These are phyloP conservation scores for Pseudopyrenochaeta lycopersici DNA, from an alignment of 2,329 filamentous ascomycete species.

Conservation along the genomic window DNA sequence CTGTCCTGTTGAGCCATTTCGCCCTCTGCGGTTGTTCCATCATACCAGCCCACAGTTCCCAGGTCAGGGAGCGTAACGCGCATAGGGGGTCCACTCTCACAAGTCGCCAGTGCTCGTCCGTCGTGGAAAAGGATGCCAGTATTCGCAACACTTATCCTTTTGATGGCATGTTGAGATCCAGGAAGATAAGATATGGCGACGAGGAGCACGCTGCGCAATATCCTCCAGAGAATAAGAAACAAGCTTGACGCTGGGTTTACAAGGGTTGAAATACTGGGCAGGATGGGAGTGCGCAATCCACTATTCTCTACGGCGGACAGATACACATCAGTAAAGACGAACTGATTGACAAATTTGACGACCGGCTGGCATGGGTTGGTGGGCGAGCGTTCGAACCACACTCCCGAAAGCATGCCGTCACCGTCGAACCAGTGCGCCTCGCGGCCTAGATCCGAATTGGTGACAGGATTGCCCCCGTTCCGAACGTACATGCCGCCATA, in stretches of 20 bases:
- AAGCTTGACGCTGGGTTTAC: constrained; percentile 67
- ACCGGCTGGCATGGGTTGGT: constrained; percentile 53
- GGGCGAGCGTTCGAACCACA: constrained; percentile 62
- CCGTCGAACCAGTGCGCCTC: constrained; percentile 80
- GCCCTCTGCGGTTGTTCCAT: constrained; percentile 65
- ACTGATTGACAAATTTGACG: constrained; percentile 75
- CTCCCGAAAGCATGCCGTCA: constrained; percentile 77
- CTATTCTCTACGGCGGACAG: constrained; percentile 61
- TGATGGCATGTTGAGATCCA: constrained; percentile 66
- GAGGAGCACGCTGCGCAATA: constrained; percentile 66
- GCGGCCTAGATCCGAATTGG: constrained; percentile 67
- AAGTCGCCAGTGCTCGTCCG: constrained; percentile 72
- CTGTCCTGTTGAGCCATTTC: constrained; percentile 48
- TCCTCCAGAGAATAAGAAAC: constrained; percentile 59
- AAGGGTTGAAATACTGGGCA: constrained; percentile 73
- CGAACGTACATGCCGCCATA: constrained; percentile 75
- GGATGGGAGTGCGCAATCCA: constrained; percentile 63
- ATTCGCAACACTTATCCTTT: constrained; percentile 75
- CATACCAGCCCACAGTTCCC: constrained; percentile 76
- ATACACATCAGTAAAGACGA: constrained; percentile 72
- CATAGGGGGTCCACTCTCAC: constrained; percentile 76
- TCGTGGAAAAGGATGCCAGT: constrained; percentile 74
- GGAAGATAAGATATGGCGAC: constrained; percentile 67
- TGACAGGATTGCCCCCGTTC: constrained; percentile 74
- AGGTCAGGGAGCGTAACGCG: constrained; percentile 69